Percentiles rank a stretch among this genome's conserved stretches.
Evolutionary conservation across 1,284 basidiomycete genomes (phyloP).

Genomic region (Volvariella volvacea): DNA sequence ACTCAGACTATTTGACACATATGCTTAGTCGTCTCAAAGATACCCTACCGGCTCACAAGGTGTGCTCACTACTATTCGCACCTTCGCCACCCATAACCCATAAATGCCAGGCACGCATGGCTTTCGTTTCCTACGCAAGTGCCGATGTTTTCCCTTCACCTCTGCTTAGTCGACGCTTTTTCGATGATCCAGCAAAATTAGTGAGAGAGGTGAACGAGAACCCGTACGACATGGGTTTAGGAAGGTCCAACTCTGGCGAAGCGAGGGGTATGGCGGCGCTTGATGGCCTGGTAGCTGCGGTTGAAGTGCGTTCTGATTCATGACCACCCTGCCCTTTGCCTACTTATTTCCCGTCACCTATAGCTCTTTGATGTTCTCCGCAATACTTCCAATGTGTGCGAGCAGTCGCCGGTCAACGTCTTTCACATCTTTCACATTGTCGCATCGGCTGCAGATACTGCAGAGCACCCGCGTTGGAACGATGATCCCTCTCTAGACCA

Average conservation of each 20-base stretch:
- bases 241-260: constrained; percentile 43
- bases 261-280: constrained; percentile 57
- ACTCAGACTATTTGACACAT: constrained; percentile 42
- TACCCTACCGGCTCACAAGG: constrained; percentile 27
- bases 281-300: constrained; percentile 62
- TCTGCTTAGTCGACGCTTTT: constrained; percentile 50
- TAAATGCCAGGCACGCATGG: constrained; percentile 40
- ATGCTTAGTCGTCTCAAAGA: constrained; percentile 50
- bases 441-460: constrained; percentile 45
- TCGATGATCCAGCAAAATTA: constrained; percentile 33
- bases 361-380: constrained; percentile 52
- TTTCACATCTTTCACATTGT: constrained; percentile 61
- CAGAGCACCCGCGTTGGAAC: constrained; percentile 53
- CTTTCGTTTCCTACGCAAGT: constrained; percentile 53
- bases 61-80: constrained; percentile 8
- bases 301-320: constrained; percentile 49
- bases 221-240: constrained; percentile 44
- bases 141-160: constrained; percentile 49
- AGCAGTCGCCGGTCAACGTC: constrained; percentile 17
- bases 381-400: constrained; percentile 12
- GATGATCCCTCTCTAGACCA: constrained; percentile 41
- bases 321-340: background rate
- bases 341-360: constrained; percentile 1
- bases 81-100: constrained; percentile 3
- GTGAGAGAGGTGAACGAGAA: constrained; percentile 43